Evolutionary conservation across 2,329 filamentous ascomycete species (phyloP), one percentile per base, ranked within the genome.

Genomic region (Trichophyton schoenleinii): DNA sequence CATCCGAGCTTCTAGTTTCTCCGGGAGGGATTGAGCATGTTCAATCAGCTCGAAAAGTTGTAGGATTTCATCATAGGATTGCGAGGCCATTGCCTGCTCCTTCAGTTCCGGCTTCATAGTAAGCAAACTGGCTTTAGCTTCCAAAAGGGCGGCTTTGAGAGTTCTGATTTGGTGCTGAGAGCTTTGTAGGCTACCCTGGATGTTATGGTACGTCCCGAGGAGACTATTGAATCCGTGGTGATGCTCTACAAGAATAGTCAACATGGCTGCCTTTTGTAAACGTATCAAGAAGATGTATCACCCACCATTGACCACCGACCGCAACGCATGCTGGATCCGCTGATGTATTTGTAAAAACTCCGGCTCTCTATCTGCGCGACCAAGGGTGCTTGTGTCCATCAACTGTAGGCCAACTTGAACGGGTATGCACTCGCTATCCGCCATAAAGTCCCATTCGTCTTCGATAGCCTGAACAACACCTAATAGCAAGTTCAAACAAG

Each of bases 191-290:
- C 90, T 96, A 59, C 86, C 85, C 73, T 99, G 94, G 64, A 99
- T 99, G 75, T 95, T 96, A 79, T 99, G 95, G 71, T 97, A 99
- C 20, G 92, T 97, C 73, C 92, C 94, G 65, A 99, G 97, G 58
- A 92, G 96, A 74, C 90, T 96, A 76, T 97, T 99, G 81, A 99
- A 99, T 55, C 94, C 95, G 74, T 99, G 94, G 71, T 99, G 92
- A 71, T 99, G 92, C 76, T 99, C 92, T 80, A 62, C 18, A 60
- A 62, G 42, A 57, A 61, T 44, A 15, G 13, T 49, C 28, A 59
- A 42, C 63, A 67, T 34, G 15, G 31, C 15, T 55, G 52, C 52
- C 52, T 36, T n/a, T 7, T n/a, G 8, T 2, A 18, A 36, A 25
- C 34, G 42, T n/a, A 13, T 7, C 3, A 6, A n/a, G 9, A 13